Base-by-base conservation (phyloP, 176 grass and related monocot genomes). In the Aegilops sharonensis region DNA sequence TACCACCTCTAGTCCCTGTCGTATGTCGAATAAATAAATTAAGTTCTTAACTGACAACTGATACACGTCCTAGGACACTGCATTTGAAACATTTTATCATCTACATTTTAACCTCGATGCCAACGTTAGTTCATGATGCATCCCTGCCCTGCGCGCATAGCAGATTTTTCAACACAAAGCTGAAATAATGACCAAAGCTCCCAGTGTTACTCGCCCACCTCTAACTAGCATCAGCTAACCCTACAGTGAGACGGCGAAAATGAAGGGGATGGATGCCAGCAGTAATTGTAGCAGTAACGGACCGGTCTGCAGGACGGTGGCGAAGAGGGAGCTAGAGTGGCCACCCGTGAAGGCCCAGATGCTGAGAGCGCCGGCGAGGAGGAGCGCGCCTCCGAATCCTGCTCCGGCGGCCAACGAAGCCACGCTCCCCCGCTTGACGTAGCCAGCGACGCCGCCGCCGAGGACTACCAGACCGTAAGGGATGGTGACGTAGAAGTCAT, bases 401-500 rank as follows among this genome's bases (percentile, higher is more conserved):
- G 18, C 81, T 5, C 93, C 95, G 11, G 87, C 89, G 1, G 93
- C 93, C 42, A 98, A 88, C 27, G 95, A 98, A 0, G 84, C 88
- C 4, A 74, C 64, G 84, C 95, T 98, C 11, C 88, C 78, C 5
- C 83, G 83, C 72, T 88, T 83, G 30, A 87, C 37, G 47, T 92
- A 97, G 11, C 95, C 92, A 48, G 81, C 84, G 81, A 89, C 35
- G 45, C 95, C 95, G 30, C 92, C 92, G 42, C 63, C 90, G 42
- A 92, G 84, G 21, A 97, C 81, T 13, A 83, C 36, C n/a, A 89
- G 72, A 43, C 95, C 95, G 72, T 91, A 97, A 7, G 86, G 95
- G 77, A 97, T 92, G 43, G 92, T 97, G 83, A 94, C 72, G 88
- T 91, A 97, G 90, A 94, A 94, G 63, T 97, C 95, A 85, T 94